Base-by-base conservation (phyloP, 495 filamentous ascomycete species). In the Letharia lupina region DNA sequence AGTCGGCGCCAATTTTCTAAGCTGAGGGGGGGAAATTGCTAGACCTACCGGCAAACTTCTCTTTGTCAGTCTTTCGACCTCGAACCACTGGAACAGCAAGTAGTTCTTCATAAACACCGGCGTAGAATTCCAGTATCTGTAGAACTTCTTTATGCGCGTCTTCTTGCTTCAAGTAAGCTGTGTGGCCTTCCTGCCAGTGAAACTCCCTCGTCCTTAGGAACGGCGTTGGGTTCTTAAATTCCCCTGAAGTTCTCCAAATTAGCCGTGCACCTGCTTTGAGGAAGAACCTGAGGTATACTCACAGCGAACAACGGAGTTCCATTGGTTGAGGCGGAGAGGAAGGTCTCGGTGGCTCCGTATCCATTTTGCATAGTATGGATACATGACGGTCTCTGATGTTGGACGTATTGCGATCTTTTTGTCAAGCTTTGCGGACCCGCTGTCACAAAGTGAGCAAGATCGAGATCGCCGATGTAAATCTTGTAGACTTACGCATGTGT, bases 141-240 rank as follows among this genome's bases (percentile, higher is more conserved):
- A 90, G 73, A 15, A 98, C 94, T 75, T 98, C 94, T 72, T 89
- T 81, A 23, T 82, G 86, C 44, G 94, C 93, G 58, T 81, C 81
- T 62, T 87, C 79, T 71, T 92, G 82, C 10, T 87, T 93, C 65
- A 97, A 75, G 77, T 97, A 93, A 15, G 94, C 94, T 10, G 94
- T 98, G 79, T 98, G 94, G 41, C 94, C 95, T 77, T 98, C 94
- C 74, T 98, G 95, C 94, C 94, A 98, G 57, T 96, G 78, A 77
- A 98, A 98, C 75, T 98, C 94, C 71, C 94, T 79, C 60, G 93
- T 91, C 67, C 94, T 81, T 33, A 98, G 79, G 81, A 98, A 96
- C 9, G 94, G 94, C 73, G 93, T 93, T 33, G 93, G 92, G 73
- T 98, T 89, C 80, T 98, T 97, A 73, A 96, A 96, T 78, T 98